A percentile compares a stretch with the other conserved stretches of the same genome.
phyloP scores from a whole-genome alignment of 2,329 filamentous ascomycete genomes.

The Tricladium varicosporioides region DNA sequence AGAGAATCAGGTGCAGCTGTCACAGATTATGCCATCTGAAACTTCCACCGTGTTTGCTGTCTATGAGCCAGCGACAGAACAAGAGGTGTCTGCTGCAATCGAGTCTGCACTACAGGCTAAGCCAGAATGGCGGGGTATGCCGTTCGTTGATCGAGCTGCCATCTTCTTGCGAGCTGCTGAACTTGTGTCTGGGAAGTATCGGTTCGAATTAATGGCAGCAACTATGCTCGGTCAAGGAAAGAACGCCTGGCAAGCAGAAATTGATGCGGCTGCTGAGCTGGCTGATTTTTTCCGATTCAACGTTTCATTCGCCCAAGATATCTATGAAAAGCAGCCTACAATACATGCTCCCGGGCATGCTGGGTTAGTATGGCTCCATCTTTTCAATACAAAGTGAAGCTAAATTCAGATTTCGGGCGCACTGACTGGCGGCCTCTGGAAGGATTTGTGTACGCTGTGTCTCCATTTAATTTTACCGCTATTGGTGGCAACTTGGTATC shows the following conservation, averaged over 20 bases:
- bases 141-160: slow-evolving; percentile 87
- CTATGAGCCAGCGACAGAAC: no score
- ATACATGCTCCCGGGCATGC: slow-evolving; percentile 79
- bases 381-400: no score
- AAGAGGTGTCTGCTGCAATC: slow-evolving; percentile 80
- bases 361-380: no score
- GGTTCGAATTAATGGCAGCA: slow-evolving; percentile 93
- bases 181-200: slow-evolving; percentile 85
- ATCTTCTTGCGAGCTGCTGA: slow-evolving; percentile 96
- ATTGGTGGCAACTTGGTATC: slow-evolving; percentile 85
- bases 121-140: slow-evolving; percentile 77
- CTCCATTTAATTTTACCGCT: slow-evolving; percentile 96
- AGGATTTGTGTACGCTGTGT: slow-evolving; percentile 92
- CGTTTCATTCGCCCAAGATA: slow-evolving; percentile 87
- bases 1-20: no score
- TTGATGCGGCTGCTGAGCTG: slow-evolving; percentile 89
- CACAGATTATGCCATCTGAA: no score
- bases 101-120: slow-evolving; percentile 83
- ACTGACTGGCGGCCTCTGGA: slow-evolving; percentile 87
- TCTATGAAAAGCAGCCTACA: slow-evolving; percentile 84
- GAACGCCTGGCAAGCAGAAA: slow-evolving; percentile 98
- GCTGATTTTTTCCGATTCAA: slow-evolving; percentile 93
- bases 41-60: no score
- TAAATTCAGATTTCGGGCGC: no score
- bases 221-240: slow-evolving; percentile 97